Percentiles rank a stretch among this genome's conserved stretches.
phyloP scores from a whole-genome alignment of 345 rosid genomes.

The Murraya paniculata region DNA sequence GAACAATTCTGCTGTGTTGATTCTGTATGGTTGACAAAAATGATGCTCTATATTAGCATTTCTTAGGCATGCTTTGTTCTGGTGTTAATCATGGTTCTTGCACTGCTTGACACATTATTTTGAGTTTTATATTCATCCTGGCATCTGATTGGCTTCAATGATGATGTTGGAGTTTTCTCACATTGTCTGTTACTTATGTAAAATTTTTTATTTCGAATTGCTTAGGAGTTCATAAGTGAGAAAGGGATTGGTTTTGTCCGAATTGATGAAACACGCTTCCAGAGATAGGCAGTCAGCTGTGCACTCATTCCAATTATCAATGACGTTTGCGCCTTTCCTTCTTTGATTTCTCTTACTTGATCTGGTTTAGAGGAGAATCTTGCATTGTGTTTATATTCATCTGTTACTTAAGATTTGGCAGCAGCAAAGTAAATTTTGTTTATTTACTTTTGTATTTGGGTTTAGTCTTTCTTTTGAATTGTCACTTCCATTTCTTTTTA shows the following conservation, averaged over 20 bases:
- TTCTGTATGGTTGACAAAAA: background rate
- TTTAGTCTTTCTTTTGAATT: background rate
- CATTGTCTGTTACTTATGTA: background rate
- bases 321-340: slow-evolving; percentile 48
- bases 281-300: slow-evolving; percentile 92
- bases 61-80: background rate
- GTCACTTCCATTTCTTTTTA: slow-evolving; percentile 3
- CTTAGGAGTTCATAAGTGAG: slow-evolving; percentile 80
- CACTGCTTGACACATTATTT: background rate
- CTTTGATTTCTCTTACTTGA: background rate
- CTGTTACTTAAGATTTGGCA: background rate
- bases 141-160: slow-evolving; percentile 1
- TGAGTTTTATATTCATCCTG: slow-evolving; percentile 1
- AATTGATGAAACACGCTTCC: slow-evolving; percentile 80
- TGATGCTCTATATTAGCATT: background rate
- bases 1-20: background rate
- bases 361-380: background rate
- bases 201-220: slow-evolving; percentile 21
- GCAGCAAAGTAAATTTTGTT: background rate
- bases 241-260: slow-evolving; percentile 81
- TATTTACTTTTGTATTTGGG: background rate
- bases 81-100: background rate
- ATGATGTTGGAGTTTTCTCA: background rate
- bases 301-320: slow-evolving; percentile 58
- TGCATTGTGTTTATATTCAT: background rate